phyloP scores from a whole-genome alignment of 805 yeast species.

The Candida pseudoglaebosa region DNA sequence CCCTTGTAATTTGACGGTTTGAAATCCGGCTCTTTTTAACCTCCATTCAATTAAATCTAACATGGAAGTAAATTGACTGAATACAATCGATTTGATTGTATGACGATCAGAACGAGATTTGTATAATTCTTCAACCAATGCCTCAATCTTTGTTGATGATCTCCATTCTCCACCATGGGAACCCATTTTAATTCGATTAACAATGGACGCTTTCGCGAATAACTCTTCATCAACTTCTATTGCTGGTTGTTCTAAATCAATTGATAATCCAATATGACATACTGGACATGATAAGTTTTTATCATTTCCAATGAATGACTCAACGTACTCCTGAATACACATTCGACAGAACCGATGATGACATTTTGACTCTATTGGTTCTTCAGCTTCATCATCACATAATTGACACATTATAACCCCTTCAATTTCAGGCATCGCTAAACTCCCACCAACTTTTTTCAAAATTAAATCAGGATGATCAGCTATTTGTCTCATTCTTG shows the following conservation, averaged over 20 bases:
- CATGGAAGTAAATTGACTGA: conserved; percentile 97
- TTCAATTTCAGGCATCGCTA: conserved; percentile 36
- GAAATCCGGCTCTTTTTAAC: conserved; percentile 88
- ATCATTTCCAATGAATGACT: conserved; percentile 64
- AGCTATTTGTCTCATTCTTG: conserved; percentile 96
- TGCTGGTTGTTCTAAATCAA: conserved; percentile 85
- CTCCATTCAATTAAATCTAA: conserved; percentile 95
- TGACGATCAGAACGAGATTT: conserved; percentile 78
- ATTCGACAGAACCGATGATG: conserved; percentile 91
- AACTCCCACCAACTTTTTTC: conserved; percentile 52
- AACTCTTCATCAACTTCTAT: conserved; percentile 62
- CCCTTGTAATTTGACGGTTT: conserved; percentile 91
- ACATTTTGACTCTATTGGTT: conserved; percentile 91
- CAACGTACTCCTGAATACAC: conserved; percentile 87
- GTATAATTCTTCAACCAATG: conserved; percentile 88
- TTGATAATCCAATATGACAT: conserved; percentile 89
- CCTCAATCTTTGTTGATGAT: conserved; percentile 95
- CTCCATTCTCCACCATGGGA: conserved; percentile 72
- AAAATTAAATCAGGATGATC: conserved; percentile 97
- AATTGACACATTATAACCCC: conserved; percentile 76
- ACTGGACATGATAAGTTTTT: conserved; percentile 83
- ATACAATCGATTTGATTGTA: conserved; percentile 93
- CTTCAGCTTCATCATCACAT: conserved; percentile 98
- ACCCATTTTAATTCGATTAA: conserved; percentile 82
- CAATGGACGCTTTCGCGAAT: conserved; percentile 65